Percentiles rank a stretch among this genome's conserved stretches.
Conservation (phyloP, 1,284 basidiomycete species). For the Cryptococcus wingfieldii region DNA sequence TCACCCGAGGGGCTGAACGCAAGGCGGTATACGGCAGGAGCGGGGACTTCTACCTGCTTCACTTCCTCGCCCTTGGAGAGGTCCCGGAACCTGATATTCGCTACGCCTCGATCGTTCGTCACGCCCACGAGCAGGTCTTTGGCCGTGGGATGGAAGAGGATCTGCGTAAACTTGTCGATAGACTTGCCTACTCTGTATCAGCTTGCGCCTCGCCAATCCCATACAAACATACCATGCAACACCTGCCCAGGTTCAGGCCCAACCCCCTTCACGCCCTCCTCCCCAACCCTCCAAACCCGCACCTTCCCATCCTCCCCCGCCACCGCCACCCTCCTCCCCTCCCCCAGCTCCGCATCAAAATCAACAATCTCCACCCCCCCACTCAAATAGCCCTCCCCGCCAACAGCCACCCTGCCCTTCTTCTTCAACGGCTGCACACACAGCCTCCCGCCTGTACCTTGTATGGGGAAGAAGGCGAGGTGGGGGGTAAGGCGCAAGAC, state of each 20-base stretch:
- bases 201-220: not conserved
- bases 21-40: constrained; percentile 39
- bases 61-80: constrained; percentile 20
- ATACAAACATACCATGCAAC: constrained; percentile 23
- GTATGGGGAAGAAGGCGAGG: constrained; percentile 49
- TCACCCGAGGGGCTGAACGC: constrained; percentile 45
- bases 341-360: constrained; percentile 45
- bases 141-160: constrained; percentile 48
- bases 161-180: constrained; percentile 47
- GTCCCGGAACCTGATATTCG: constrained; percentile 45
- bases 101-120: constrained; percentile 46
- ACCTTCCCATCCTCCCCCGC: constrained; percentile 50
- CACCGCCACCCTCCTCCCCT: constrained; percentile 34
- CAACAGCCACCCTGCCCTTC: constrained; percentile 47
- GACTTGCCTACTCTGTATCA: constrained; percentile 23
- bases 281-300: constrained; percentile 41
- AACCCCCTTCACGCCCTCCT: constrained; percentile 31
- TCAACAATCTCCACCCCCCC: constrained; percentile 47
- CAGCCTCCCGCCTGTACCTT: constrained; percentile 51
- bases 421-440: constrained; percentile 44
- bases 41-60: constrained; percentile 13
- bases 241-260: constrained; percentile 33
- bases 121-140: constrained; percentile 44
- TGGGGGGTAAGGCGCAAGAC: constrained; percentile 39
- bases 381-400: constrained; percentile 41